A percentile compares a stretch with the other conserved stretches of the same genome.
These are phyloP conservation scores for Lepidium aucheri DNA, from an alignment of 345 rosid genomes.

Conservation along the genomic window DNA sequence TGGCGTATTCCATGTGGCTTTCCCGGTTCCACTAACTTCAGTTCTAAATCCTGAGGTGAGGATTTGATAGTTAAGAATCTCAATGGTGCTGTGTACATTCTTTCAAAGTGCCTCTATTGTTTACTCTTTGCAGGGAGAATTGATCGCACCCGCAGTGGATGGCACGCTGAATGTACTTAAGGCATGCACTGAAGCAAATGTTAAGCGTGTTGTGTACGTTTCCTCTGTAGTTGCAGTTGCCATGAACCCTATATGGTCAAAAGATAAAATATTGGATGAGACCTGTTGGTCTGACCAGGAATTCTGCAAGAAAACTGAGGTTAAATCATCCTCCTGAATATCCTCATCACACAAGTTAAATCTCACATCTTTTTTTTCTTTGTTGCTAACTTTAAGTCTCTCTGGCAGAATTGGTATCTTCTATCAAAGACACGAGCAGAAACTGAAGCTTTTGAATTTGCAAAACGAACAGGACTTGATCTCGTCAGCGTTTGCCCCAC, in stretches of 20 bases:
- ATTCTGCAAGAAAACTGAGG: slow-evolving; percentile 43
- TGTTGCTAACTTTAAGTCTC: background rate
- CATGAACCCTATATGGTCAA: slow-evolving; percentile 55
- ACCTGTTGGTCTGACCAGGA: slow-evolving; percentile 59
- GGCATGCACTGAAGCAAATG: slow-evolving; percentile 51
- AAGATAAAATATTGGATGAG: slow-evolving; percentile 42
- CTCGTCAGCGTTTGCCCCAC: slow-evolving; percentile 52
- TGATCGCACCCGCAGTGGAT: slow-evolving; percentile 59
- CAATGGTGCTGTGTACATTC: background rate
- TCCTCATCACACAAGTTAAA: background rate
- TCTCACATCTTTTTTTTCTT: background rate
- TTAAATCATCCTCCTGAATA: background rate
- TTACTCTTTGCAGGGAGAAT: slow-evolving; percentile 36
- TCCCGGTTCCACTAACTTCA: slow-evolving; percentile 45
- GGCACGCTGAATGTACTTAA: slow-evolving; percentile 62
- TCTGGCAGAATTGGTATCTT: slow-evolving; percentile 62
- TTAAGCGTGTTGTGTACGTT: slow-evolving; percentile 53
- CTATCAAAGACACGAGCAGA: slow-evolving; percentile 71
- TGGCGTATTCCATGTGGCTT: slow-evolving; percentile 69
- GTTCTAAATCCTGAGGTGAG: slow-evolving; percentile 37
- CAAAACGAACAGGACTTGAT: slow-evolving; percentile 43
- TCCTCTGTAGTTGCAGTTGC: slow-evolving; percentile 46
- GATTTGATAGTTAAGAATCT: background rate
- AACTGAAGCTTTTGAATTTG: slow-evolving; percentile 56
- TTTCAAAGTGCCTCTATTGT: background rate